Conservation (phyloP, 2,329 filamentous ascomycete genomes). For the Talaromyces islandicus region DNA sequence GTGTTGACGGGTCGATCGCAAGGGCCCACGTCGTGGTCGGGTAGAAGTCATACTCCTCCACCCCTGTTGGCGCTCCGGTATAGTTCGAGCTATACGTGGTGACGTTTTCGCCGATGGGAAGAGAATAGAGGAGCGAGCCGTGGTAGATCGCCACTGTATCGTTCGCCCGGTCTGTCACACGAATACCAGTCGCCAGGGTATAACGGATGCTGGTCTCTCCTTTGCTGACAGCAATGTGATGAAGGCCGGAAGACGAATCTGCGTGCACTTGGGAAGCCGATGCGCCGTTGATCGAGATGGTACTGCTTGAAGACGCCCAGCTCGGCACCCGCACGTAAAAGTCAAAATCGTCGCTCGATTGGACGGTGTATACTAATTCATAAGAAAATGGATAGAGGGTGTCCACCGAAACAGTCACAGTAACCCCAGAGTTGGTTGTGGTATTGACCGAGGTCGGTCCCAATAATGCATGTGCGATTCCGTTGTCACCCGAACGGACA, state of each 20-base stretch:
- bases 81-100: slow-evolving; percentile 20
- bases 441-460: slow-evolving; percentile 40
- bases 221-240: slow-evolving; percentile 27
- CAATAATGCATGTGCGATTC: slow-evolving; percentile 47
- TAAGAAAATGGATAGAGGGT: slow-evolving; percentile 48
- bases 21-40: slow-evolving; percentile 24
- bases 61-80: slow-evolving; percentile 21
- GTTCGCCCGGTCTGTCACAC: slow-evolving; percentile 34
- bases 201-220: slow-evolving; percentile 30
- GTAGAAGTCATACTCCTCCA: slow-evolving; percentile 31
- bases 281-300: slow-evolving; percentile 18
- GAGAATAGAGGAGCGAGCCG: slow-evolving; percentile 40
- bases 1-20: slow-evolving; percentile 27
- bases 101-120: slow-evolving; percentile 29
- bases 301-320: slow-evolving; percentile 31
- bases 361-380: slow-evolving; percentile 35
- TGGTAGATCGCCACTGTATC: slow-evolving; percentile 40
- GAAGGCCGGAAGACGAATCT: slow-evolving; percentile 32
- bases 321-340: slow-evolving; percentile 43
- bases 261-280: slow-evolving; percentile 17
- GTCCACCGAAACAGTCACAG: slow-evolving; percentile 40
- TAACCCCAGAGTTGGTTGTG: slow-evolving; percentile 25
- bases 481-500: slow-evolving; percentile 36
- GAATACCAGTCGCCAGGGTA: slow-evolving; percentile 25
- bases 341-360: slow-evolving; percentile 29